Percentiles rank a stretch among this genome's conserved stretches.
These are phyloP conservation scores for Teratosphaeria nubilosa DNA, from an alignment of 2,329 filamentous ascomycete species.

Conservation along the genomic window DNA sequence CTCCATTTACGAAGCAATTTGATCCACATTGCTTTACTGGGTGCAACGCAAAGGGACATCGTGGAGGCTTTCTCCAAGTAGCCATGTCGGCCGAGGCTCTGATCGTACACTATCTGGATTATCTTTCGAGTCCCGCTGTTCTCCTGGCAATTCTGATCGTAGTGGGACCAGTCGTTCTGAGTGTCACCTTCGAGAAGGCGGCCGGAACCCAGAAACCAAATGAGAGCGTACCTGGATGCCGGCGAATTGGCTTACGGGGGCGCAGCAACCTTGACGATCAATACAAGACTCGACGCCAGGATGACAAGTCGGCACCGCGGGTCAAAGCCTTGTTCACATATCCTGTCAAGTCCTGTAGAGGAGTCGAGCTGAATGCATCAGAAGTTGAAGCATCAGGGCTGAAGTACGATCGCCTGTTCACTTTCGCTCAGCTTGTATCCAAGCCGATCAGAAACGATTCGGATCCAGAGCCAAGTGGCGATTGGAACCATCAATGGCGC, in stretches of 20 bases:
- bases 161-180: constrained; percentile 8
- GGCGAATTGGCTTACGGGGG: constrained; percentile 14
- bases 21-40: neutral
- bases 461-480: constrained; percentile 16
- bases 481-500: constrained; percentile 49
- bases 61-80: neutral
- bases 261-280: constrained; percentile 19
- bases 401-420: constrained; percentile 72
- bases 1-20: neutral
- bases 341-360: constrained; percentile 72
- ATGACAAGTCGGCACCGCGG: constrained; percentile 28
- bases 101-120: constrained; percentile 14
- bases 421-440: constrained; percentile 56
- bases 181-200: constrained; percentile 3
- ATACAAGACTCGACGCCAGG: neutral
- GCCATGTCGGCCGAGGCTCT: constrained; percentile 9
- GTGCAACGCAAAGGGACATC: neutral
- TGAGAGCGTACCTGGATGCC: constrained; percentile 16
- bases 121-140: constrained; percentile 10
- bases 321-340: constrained; percentile 68
- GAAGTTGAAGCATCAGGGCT: constrained; percentile 59
- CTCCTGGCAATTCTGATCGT: constrained; percentile 11
- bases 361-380: constrained; percentile 59
- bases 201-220: neutral
- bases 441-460: constrained; percentile 22